Evolutionary conservation across 2,329 filamentous ascomycete genomes (phyloP), one percentile per base, ranked within the genome.

Genomic region (Cercospora zeae-maydis): DNA sequence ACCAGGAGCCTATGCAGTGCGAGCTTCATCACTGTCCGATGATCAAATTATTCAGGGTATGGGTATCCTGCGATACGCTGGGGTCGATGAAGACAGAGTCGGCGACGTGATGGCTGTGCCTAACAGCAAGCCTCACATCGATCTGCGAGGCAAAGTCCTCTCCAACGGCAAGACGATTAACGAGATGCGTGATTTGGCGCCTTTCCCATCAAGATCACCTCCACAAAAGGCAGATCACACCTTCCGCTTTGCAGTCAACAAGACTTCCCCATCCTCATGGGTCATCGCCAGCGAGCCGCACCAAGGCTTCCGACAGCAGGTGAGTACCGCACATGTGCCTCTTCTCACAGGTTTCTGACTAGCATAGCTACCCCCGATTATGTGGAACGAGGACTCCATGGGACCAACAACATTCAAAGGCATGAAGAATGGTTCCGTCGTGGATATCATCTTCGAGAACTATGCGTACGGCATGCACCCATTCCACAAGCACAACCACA

Each of bases 391-490:
- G 13, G 58, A 62, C 10, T 67, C 63, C 1, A 62, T 65, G 34
- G 65, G 65, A 11, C 52, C 55, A 11, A 66, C 64, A 7, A 59
- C 57, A 27, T 63, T 66, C 57, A 53, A 30, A 13, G 62, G 56
- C 86, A 86, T 69, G 31, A 64, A 56, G 36, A 72, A 72, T 39
- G 70, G 69, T 4, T 69, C 70, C 3, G 66, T 67, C 5, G 70
- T 72, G 13, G 70, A 72, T 61, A 69, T 72, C 52, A 67, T 72
- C 42, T 68, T 69, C 56, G 64, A 67, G 36, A 72, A 72, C 52
- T 63, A 64, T 4, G 67, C 69, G 47, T 58, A 65, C 47, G 63
- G 70, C 16, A 64, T 61, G 49, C 70, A 72, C 60, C 70, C 70
- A 3, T 72, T 72, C 57, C 70, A 71, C 65, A 72, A 72, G 64